phyloP scores from a whole-genome alignment of 1,284 basidiomycete genomes.

The Trametes versicolor region DNA sequence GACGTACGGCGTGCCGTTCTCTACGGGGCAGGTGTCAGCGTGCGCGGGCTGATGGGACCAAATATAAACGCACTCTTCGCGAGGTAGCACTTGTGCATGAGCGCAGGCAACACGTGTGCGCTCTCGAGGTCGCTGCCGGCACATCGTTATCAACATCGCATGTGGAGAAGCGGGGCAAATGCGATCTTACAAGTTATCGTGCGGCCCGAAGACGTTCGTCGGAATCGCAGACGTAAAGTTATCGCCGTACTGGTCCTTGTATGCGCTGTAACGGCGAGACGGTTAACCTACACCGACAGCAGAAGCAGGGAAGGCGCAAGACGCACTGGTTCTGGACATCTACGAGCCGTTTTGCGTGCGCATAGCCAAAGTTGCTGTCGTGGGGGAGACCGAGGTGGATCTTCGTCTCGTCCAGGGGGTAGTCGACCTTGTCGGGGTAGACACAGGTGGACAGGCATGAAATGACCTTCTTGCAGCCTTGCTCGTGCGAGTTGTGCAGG shows the following conservation, averaged over 20 bases:
- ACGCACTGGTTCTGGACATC: constrained; percentile 91
- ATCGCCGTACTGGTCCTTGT: constrained; percentile 90
- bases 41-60: background rate
- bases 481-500: constrained; percentile 75
- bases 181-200: constrained; percentile 77
- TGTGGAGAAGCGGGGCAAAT: constrained; percentile 6
- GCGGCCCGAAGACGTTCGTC: constrained; percentile 89
- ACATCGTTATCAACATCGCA: constrained; percentile 10
- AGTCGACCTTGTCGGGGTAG: constrained; percentile 87
- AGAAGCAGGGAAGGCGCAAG: background rate
- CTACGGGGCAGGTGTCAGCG: constrained; percentile 50
- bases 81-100: constrained; percentile 90
- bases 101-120: constrained; percentile 90
- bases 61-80: constrained; percentile 73
- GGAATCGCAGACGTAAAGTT: constrained; percentile 94
- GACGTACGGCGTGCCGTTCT: constrained; percentile 83
- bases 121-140: constrained; percentile 80
- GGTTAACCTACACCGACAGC: constrained; percentile 12
- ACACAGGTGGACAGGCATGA: constrained; percentile 91
- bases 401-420: constrained; percentile 91
- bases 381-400: constrained; percentile 91
- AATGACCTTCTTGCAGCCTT: constrained; percentile 75
- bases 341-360: constrained; percentile 92
- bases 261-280: constrained; percentile 64
- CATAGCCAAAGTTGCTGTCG: constrained; percentile 91